Percentiles rank a stretch among this genome's conserved stretches.
Conservation (phyloP, 2,329 filamentous ascomycete genomes). For the Coniochaeta sp. region DNA sequence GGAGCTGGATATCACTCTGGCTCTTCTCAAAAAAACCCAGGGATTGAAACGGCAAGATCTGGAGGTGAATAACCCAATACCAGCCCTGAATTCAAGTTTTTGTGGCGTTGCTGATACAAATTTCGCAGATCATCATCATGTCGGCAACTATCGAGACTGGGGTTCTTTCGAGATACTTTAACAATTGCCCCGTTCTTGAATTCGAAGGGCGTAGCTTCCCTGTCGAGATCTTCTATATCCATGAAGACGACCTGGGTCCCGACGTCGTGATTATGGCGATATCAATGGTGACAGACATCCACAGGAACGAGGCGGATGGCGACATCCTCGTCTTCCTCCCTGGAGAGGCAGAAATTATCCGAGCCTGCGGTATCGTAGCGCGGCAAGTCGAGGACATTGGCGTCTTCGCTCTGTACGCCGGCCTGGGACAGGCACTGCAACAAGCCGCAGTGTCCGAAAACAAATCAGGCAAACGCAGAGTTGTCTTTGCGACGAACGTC, state of each 20-base stretch:
- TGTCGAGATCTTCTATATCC: slow-evolving; percentile 90
- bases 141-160: slow-evolving; percentile 95
- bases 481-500: slow-evolving; percentile 97
- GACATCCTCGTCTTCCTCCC: slow-evolving; percentile 97
- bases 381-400: slow-evolving; percentile 93
- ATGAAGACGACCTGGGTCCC: slow-evolving; percentile 69
- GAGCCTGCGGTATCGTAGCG: slow-evolving; percentile 81
- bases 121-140: slow-evolving; percentile 73
- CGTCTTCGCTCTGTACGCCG: slow-evolving; percentile 93
- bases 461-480: slow-evolving; percentile 68
- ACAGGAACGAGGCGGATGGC: slow-evolving; percentile 82
- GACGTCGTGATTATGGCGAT: slow-evolving; percentile 92
- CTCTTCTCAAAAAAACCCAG: slow-evolving; percentile 79
- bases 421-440: slow-evolving; percentile 87
- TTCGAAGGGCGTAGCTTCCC: slow-evolving; percentile 94
- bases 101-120: slow-evolving; percentile 58
- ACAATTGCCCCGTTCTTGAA: slow-evolving; percentile 91
- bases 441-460: slow-evolving; percentile 71
- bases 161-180: slow-evolving; percentile 95
- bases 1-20: slow-evolving; percentile 90
- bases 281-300: slow-evolving; percentile 98
- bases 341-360: slow-evolving; percentile 96
- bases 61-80: too few relatives aligned
- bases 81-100: too few relatives aligned
- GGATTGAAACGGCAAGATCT: slow-evolving; percentile 55